These are phyloP conservation scores for Pleochaeta shiraiana DNA, from an alignment of 2,329 filamentous ascomycete species.

Conservation along the genomic window DNA sequence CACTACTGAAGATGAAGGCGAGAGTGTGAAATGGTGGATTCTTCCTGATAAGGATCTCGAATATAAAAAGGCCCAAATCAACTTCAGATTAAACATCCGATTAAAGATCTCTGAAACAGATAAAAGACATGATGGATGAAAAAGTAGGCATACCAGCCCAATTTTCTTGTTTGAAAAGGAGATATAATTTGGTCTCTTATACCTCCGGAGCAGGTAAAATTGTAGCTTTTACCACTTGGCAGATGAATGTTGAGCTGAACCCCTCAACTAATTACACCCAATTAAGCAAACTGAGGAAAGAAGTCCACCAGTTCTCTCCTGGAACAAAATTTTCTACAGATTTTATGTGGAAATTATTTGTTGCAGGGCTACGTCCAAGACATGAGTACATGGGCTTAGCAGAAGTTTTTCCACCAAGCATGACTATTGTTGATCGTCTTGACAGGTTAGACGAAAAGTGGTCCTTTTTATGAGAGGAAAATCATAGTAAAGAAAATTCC, in stretches of 20 bases:
- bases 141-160: neutral
- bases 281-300: slow-evolving; percentile 2
- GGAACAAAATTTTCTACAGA: neutral
- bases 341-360: slow-evolving; percentile 3
- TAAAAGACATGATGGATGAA: slow-evolving; percentile 3
- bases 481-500: neutral
- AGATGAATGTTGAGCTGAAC: neutral
- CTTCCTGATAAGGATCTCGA: neutral
- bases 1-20: neutral
- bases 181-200: neutral
- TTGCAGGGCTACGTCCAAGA: neutral
- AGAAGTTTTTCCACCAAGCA: slow-evolving; percentile 65
- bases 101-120: slow-evolving; percentile 2
- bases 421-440: slow-evolving; percentile 25
- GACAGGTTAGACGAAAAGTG: slow-evolving; percentile 1
- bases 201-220: neutral
- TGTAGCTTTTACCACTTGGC: slow-evolving; percentile 3
- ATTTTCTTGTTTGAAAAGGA: neutral
- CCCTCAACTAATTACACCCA: neutral
- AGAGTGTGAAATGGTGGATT: neutral
- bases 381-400: neutral
- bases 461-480: neutral
- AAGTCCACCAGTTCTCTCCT: neutral
- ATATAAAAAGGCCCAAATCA: neutral
- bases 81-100: neutral